Evolutionary conservation across 345 rosid genomes (phyloP), one percentile per base, ranked within the genome.

Genomic region (Adansonia digitata): DNA sequence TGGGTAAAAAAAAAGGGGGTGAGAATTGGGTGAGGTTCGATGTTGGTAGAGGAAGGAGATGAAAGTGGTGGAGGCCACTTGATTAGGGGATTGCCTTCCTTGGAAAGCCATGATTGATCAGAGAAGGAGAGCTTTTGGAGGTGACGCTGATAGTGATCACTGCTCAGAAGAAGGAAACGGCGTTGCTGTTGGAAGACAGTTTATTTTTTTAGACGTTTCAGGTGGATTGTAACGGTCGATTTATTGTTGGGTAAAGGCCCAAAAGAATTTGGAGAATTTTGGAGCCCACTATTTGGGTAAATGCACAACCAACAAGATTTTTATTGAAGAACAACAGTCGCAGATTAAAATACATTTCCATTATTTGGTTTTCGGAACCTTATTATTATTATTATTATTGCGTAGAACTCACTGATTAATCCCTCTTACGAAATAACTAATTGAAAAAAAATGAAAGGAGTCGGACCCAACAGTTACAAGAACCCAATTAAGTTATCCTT

Each of bases 81-180:
- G 82, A 81, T 65, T 13, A 81, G 72, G 39, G 88, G 81, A 37
- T 83, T 80, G 18, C 75, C 81, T 1, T 81, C 82, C 14, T 67
- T 75, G 24, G 80, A 78, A 24, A 76, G 78, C 80, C 73, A 55
- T 67, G 87, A 82, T 48, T 77, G 84, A 69, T 51, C 78, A 72
- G 75, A 60, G 77, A 84, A 68, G 64, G 74, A 9, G 45, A 71
- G 37, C 68, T 57, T 78, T 29, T 70, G 62, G 26, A 66, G 51
- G 66, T 60, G 74, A 46, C 13, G 78, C n/a, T n/a, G n/a, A n/a
- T n/a, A n/a, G n/a, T n/a, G n/a, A n/a, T n/a, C n/a, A 70, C 24
- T 78, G 31, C 24, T 77, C 22, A 18, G 77, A 8, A 37, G 22
- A 3, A 46, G 22, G 5, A 64, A 15, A 6, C 27, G 2, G 53